A percentile compares a stretch with the other conserved stretches of the same genome.
phyloP scores from a whole-genome alignment of 2,329 filamentous ascomycete species.

The Thermothelomyces thermophilus region DNA sequence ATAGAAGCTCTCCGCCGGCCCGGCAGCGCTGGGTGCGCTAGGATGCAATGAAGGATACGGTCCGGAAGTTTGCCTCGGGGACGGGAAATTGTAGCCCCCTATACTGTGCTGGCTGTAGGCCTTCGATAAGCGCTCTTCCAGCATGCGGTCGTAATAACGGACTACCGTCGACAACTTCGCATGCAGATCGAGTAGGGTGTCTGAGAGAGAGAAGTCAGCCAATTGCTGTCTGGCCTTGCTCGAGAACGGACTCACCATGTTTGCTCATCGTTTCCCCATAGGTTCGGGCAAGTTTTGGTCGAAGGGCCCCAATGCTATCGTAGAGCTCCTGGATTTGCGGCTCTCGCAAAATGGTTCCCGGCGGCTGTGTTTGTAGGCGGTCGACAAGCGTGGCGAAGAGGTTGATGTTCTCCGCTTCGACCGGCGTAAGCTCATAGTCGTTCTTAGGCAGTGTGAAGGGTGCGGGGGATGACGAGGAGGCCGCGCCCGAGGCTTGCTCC shows the following conservation, averaged over 20 bases:
- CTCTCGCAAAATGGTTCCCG: conserved; percentile 90
- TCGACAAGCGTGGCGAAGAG: conserved; percentile 92
- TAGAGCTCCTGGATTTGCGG: conserved; percentile 98
- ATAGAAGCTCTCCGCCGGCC: conserved; percentile 74
- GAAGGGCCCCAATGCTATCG: conserved; percentile 87
- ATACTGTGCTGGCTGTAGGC: conserved; percentile 80
- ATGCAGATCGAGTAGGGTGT: conserved; percentile 88
- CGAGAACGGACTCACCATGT: conserved; percentile 74
- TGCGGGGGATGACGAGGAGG: conserved; percentile 42
- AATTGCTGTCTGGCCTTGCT: too few relatives aligned
- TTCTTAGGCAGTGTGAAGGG: conserved; percentile 66
- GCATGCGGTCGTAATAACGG: conserved; percentile 94
- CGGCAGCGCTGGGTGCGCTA: conserved; percentile 40
- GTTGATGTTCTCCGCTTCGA: conserved; percentile 97
- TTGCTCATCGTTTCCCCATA: conserved; percentile 99
- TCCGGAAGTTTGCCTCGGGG: conserved; percentile 45
- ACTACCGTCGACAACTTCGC: conserved; percentile 94
- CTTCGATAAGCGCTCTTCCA: conserved; percentile 88
- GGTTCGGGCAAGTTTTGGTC: conserved; percentile 88
- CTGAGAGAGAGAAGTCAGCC: conserved; percentile 40
- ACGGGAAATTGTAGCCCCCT: conserved; percentile 55
- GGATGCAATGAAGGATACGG: conserved; percentile 67
- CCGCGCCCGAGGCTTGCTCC: conserved; percentile 59
- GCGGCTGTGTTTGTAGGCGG: conserved; percentile 86
- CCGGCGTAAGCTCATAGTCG: conserved; percentile 86